Evolutionary conservation across 352 stramenopile species (phyloP).

Genomic region (Phytophthora capsici): DNA sequence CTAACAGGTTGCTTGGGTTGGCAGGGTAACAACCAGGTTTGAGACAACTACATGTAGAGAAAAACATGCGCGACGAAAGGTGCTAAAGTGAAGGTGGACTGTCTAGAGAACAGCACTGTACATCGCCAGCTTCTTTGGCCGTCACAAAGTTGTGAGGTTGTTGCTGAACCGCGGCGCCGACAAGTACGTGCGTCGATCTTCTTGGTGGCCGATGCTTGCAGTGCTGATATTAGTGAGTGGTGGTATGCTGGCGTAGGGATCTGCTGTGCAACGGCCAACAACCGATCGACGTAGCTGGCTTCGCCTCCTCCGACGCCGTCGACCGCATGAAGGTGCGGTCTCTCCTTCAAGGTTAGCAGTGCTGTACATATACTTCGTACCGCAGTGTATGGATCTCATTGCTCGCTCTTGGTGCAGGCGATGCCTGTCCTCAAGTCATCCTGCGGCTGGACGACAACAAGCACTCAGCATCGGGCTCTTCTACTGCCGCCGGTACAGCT

Average conservation of each 20-base stretch:
- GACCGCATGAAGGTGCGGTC: slow-evolving; percentile 74
- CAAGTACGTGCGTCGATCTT: slow-evolving; percentile 42
- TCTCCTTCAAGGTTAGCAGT: slow-evolving; percentile 54
- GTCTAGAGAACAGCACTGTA: slow-evolving; percentile 67
- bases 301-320: slow-evolving; percentile 45
- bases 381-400: neutral
- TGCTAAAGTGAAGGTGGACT: neutral
- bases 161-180: slow-evolving; percentile 66
- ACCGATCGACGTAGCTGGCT: slow-evolving; percentile 56
- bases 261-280: slow-evolving; percentile 52
- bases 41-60: neutral
- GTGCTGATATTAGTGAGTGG: neutral
- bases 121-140: slow-evolving; percentile 70
- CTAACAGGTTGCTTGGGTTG: slow-evolving; percentile 4
- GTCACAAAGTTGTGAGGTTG: slow-evolving; percentile 54
- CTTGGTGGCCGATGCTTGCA: neutral
- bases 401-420: neutral
- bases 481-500: slow-evolving; percentile 1
- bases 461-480: slow-evolving; percentile 23
- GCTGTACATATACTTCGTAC: too few relatives aligned
- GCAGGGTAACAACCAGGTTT: slow-evolving; percentile 33
- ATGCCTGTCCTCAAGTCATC: slow-evolving; percentile 34
- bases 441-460: slow-evolving; percentile 17
- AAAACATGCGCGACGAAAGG: neutral
- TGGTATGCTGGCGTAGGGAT: slow-evolving; percentile 39